Conservation (phyloP, 1,139 yeast species). For the Pichia sp. region DNA sequence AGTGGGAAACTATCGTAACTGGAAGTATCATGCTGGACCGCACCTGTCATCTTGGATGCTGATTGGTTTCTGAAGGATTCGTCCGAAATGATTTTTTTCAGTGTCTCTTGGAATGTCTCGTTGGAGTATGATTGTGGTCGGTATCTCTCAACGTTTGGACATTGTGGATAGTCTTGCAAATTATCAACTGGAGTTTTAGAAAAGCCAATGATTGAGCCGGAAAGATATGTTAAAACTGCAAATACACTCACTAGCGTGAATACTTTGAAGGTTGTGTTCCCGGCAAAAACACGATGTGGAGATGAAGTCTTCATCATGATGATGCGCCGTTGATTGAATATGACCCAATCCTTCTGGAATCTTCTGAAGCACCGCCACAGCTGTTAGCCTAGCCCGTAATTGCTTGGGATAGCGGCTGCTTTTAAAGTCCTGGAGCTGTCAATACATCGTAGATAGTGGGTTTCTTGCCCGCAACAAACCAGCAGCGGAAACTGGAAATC, state of each 20-base stretch:
- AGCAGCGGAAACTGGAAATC: no score
- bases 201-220: not conserved
- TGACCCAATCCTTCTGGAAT: no score
- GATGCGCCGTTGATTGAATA: no score
- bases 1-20: conserved; percentile 35
- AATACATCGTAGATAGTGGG: no score
- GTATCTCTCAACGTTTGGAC: conserved; percentile 22
- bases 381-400: no score
- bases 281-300: no score
- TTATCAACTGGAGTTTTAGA: not conserved
- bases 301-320: no score
- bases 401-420: no score
- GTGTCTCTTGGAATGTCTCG: conserved; percentile 10
- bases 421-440: no score
- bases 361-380: no score
- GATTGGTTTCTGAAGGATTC: conserved; percentile 32
- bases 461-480: no score
- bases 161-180: conserved; percentile 3
- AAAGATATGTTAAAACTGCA: not conserved
- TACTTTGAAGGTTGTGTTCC: not conserved
- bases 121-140: conserved; percentile 19
- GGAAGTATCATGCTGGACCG: conserved; percentile 40
- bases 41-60: conserved; percentile 33
- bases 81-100: conserved; percentile 25
- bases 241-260: not conserved